Base-by-base conservation (phyloP, 441 rosid species). In the Geranium incanum region DNA sequence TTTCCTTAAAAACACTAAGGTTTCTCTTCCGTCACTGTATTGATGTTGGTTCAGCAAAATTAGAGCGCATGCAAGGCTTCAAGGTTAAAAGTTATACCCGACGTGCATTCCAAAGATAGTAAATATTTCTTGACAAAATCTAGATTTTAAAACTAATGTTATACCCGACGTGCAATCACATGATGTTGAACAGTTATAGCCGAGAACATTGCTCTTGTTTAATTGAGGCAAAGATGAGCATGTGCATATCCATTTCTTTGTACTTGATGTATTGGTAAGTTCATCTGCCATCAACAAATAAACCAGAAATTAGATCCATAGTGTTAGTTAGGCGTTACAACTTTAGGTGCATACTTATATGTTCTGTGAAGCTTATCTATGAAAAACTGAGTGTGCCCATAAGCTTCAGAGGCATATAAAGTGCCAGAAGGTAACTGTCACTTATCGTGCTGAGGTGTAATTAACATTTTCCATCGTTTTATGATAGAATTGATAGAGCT, bases 131-230 rank as follows among this genome's bases (percentile, higher is more conserved):
- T 52, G 60, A 62, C 23, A 62, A 23, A 60, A 60, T 60, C 66
- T 60, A 19, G 13, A 60, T 60, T 21, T 18, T 60, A 23, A 62
- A 18, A 71, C 50, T 55, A 28, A 68, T 21, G 66, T 37, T 72
- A 68, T 83, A 89, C 99, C 97, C 75, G 85, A 86, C 78, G 63
- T 89, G 81, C 99, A 94, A 76, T 87, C 80, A 79, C 99, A 94
- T 76, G 93, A 89, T 50, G 83, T 71, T 28, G 93, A 86, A 82
- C 99, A 94, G 81, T 88, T 90, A 16, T 82, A 86, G 81, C 71
- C 80, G 39, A 80, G 70, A 76, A 84, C 71, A 77, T 68, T 73
- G 70, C 80, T 83, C 78, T 80, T 84, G 74, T 86, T 82, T 70
- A 79, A 79, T 74, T 64, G 81, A 77, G 74, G 21, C 0, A 85